Conservation (phyloP, 345 rosid species). For the Eucalyptus urophylla region DNA sequence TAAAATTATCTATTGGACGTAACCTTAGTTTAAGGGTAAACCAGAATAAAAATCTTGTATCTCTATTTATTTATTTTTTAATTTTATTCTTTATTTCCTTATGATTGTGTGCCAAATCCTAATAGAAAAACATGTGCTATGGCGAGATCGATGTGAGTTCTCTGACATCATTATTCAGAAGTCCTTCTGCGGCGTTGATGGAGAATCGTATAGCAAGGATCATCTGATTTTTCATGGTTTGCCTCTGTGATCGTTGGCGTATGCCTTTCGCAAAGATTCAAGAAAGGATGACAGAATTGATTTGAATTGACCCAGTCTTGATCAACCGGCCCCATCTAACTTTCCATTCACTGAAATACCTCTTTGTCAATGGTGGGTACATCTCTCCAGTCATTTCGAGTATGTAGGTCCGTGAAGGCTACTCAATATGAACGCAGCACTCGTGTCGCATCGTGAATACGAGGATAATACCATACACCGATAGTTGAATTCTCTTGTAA, state of each 20-base stretch:
- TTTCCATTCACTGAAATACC: background rate
- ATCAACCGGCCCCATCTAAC: background rate
- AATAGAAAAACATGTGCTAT: too few relatives aligned
- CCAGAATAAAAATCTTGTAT: fast-evolving
- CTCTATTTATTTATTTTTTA: too few relatives aligned
- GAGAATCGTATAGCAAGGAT: background rate
- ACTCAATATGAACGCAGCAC: background rate
- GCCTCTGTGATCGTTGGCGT: background rate
- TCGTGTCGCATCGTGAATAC: background rate
- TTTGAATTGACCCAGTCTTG: background rate
- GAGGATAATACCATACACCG: background rate
- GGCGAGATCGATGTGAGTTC: background rate
- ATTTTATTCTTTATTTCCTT: too few relatives aligned
- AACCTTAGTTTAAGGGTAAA: too few relatives aligned
- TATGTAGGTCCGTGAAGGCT: background rate
- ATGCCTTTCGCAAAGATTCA: background rate
- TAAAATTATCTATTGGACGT: too few relatives aligned
- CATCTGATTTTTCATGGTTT: background rate
- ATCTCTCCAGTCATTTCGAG: background rate
- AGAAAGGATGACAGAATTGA: background rate
- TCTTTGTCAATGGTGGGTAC: background rate
- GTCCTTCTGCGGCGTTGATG: background rate
- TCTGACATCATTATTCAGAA: background rate
- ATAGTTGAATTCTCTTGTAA: background rate
- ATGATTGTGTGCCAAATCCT: too few relatives aligned